These are phyloP conservation scores for Cymbidium sinense DNA, from an alignment of 106 monocot genomes.

Conservation along the genomic window DNA sequence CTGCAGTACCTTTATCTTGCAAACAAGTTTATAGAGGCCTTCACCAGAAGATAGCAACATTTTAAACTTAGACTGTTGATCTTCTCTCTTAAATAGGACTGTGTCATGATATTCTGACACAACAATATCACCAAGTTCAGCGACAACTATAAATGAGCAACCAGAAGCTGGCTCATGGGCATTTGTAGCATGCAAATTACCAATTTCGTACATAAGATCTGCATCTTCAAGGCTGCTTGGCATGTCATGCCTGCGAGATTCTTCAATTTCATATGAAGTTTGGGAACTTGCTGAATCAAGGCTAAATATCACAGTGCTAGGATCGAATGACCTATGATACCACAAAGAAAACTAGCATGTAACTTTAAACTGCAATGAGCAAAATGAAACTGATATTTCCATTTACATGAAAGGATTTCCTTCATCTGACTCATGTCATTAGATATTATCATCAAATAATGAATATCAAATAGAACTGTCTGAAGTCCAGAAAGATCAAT, in stretches of 20 bases:
- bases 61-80: conserved; percentile 21
- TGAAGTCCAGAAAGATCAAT: conserved; percentile 38
- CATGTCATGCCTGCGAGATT: not conserved
- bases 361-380: conserved; percentile 18
- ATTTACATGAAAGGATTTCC: conserved; percentile 10
- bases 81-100: conserved; percentile 16
- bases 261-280: conserved; percentile 5
- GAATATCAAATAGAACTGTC: conserved; percentile 28
- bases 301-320: not conserved
- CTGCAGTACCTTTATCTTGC: conserved; percentile 44
- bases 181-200: conserved; percentile 8
- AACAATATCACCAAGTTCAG: conserved; percentile 39
- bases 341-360: conserved; percentile 19
- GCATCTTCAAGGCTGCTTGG: conserved; percentile 2
- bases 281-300: conserved; percentile 4
- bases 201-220: conserved; percentile 1
- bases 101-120: conserved; percentile 27
- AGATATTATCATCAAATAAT: conserved; percentile 9
- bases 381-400: conserved; percentile 27
- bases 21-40: conserved; percentile 26
- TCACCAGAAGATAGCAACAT: conserved; percentile 24
- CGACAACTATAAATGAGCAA: conserved; percentile 24
- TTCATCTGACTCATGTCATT: conserved; percentile 18
- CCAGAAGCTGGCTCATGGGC: conserved; percentile 10
- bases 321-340: conserved; percentile 8